Conservation (phyloP, 2,329 filamentous ascomycete species). For the Neonectria faginata region DNA sequence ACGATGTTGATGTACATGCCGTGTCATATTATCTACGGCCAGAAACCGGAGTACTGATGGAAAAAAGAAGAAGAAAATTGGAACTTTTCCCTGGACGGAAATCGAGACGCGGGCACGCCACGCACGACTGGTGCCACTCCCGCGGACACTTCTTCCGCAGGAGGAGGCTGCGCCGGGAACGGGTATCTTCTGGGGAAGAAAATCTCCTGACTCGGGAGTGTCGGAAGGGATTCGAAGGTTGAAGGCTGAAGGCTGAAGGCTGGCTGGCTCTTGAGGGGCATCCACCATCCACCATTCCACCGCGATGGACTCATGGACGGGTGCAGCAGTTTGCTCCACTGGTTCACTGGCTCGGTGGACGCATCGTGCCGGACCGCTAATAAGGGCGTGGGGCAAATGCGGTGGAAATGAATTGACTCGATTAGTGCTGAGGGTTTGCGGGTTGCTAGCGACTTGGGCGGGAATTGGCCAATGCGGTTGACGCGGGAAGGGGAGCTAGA, state of each 20-base stretch:
- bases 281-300: neutral
- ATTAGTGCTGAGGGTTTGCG: conserved; percentile 2
- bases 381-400: conserved; percentile 22
- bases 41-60: conserved; percentile 55
- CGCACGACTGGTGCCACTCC: neutral
- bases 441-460: neutral
- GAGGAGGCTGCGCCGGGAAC: neutral
- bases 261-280: neutral
- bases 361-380: conserved; percentile 32
- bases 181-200: conserved; percentile 10
- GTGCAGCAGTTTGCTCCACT: conserved; percentile 2
- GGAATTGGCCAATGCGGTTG: conserved; percentile 3
- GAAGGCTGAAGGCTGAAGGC: neutral
- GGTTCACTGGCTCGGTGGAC: conserved; percentile 13
- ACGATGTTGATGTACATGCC: conserved; percentile 65
- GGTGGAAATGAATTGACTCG: conserved; percentile 21
- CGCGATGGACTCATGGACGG: no score
- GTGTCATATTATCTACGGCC: conserved; percentile 65
- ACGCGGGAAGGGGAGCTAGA: neutral
- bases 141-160: neutral
- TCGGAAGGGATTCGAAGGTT: neutral
- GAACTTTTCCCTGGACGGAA: neutral
- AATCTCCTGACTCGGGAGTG: neutral
- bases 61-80: conserved; percentile 18
- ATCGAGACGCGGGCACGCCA: neutral